Evolutionary conservation across 441 rosid genomes (phyloP), one percentile per base, ranked within the genome.

Genomic region (Aleurites moluccanus): DNA sequence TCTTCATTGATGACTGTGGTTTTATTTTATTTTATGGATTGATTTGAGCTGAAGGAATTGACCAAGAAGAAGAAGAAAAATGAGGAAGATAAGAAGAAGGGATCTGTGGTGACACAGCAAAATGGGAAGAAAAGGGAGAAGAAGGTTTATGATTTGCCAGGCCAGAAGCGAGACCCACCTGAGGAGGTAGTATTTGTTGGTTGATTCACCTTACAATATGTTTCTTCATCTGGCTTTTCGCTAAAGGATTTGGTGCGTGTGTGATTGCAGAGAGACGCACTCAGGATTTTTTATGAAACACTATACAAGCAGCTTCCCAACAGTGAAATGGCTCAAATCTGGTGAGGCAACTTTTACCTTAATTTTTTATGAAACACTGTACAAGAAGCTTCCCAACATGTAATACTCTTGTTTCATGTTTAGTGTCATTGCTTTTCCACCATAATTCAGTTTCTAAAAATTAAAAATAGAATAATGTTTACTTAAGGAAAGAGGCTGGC

Each of bases 281-380:
- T 93, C 64, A 87, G 96, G 89, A 87, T 96, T 76, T 96, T 93
- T 80, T 91, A 93, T 27, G 99, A 96, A 81, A 76, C 98, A 3
- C 85, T 95, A 60, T 85, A 85, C 80, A 65, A 91, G 82, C 97
- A 95, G 83, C 56, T 86, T 76, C 97, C 99, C 13, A 75, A 75
- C 4, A 90, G 99, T 52, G 94, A 92, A 80, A 93, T 95, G 98
- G 97, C 99, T 11, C 92, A 93, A 81, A 74, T 93, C 84, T 96
- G 98, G 97, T 93, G 82, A 92, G 92, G 44, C 10, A 35, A 78
- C 1, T 77, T 64, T 67, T 18, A 30, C 78, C 14, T 33, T 59
- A 21, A 65, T 2, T 23, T 10, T 49, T 30, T 30, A 30, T 30
- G 33, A 1, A 30, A 30, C 33, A 30, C 33, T 30, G 2, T 30